A percentile compares a stretch with the other conserved stretches of the same genome.
Conservation (phyloP, 2,329 filamentous ascomycete species). For the Claviceps paspali region DNA sequence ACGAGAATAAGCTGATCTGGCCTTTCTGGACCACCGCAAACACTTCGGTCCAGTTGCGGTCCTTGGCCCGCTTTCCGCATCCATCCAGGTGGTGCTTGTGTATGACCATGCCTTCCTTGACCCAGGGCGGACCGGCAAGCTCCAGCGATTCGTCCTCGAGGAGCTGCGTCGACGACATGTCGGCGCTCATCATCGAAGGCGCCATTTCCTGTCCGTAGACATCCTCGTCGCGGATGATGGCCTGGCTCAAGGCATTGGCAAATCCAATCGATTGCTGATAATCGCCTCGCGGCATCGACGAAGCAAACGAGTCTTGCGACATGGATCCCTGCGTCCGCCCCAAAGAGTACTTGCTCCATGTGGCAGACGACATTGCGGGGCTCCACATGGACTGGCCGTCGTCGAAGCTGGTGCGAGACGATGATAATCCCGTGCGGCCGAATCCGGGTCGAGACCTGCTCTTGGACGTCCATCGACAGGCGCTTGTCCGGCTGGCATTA, state of each 20-base stretch:
- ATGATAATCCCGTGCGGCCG: conserved; percentile 66
- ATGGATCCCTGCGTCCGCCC: conserved; percentile 83
- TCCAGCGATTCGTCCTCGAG: conserved; percentile 89
- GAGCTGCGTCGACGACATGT: conserved; percentile 44
- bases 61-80: conserved; percentile 80
- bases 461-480: conserved; percentile 69
- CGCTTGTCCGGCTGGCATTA: conserved; percentile 36
- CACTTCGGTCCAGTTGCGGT: conserved; percentile 85
- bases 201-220: conserved; percentile 34
- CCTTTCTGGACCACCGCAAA: conserved; percentile 96
- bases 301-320: conserved; percentile 82
- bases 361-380: conserved; percentile 69
- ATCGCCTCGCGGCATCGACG: conserved; percentile 58
- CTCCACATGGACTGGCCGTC: conserved; percentile 85
- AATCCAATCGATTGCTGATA: conserved; percentile 97
- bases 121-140: conserved; percentile 88
- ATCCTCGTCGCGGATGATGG: conserved; percentile 82
- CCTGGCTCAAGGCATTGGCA: conserved; percentile 88
- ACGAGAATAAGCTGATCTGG: conserved; percentile 86
- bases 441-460: conserved; percentile 65
- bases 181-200: conserved; percentile 42
- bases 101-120: conserved; percentile 89
- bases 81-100: conserved; percentile 94
- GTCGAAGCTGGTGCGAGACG: conserved; percentile 86
- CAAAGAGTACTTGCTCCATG: conserved; percentile 87